Evolutionary conservation across 495 filamentous ascomycete genomes (phyloP), one percentile per base, ranked within the genome.

Genomic region (Bathelium albidoporum): DNA sequence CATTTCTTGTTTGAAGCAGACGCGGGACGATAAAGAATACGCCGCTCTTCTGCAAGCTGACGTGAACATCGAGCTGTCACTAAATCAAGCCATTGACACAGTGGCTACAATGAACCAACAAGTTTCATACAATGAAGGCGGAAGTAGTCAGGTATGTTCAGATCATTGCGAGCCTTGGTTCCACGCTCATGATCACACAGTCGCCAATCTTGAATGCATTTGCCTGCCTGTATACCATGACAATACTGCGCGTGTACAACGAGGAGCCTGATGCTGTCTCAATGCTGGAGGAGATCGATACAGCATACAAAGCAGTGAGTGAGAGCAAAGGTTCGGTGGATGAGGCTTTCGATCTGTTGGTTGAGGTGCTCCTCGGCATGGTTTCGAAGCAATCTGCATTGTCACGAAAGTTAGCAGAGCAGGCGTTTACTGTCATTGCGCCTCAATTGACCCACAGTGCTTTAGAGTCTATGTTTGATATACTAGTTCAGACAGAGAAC

Each of bases 281-380:
- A 2, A 84, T 91, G 65, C 79, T 94, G 7, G 81, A 87, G 20
- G 90, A 95, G 68, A 73, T 95, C 11, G 81, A 87, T 58, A 77
- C 83, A 49, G 89, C 85, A 72, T 90, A 87, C 65, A 78, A 88
- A 58, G 86, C 86, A 61, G 74, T 82, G 73, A 70, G 82, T 68
- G 36, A 77, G 74, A 60, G 73, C 69, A 70, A 77, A 69, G 82
- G 83, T 64, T 75, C 75, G 60, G 73, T 77, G n/a, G 78, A 79
- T 1, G 86, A 89, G 44, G 81, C 83, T 1, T 85, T 88, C 0
- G 86, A 89, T 68, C 83, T 89, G 22, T 74, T 98, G 31, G 84
- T 97, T 22, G 95, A 97, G 65, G 87, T 97, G 59, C 75, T 98
- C 18, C 78, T 98, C 11, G 87, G 88, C 66, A 89, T 97, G 74